Base-by-base conservation (phyloP, 2,329 filamentous ascomycete species). In the Fonsecaea erecta region DNA sequence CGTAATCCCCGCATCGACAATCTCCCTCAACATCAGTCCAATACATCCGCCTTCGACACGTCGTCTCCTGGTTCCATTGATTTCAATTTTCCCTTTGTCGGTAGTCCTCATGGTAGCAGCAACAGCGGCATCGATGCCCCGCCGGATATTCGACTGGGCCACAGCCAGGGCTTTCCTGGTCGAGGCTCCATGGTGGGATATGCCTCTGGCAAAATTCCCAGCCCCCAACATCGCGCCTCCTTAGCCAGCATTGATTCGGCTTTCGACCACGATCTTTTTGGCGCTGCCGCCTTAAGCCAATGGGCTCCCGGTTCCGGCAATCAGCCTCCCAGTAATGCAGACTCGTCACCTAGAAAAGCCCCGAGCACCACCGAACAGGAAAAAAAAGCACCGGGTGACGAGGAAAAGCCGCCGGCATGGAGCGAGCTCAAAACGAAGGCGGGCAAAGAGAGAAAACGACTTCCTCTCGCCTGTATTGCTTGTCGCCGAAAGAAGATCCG, bases 401-500 rank as follows among this genome's bases (percentile, higher is more conserved):
- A 82, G 5, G 86, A 86, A 57, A 80, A 83, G 8, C 80, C 84
- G 8, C 88, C 89, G 14, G 82, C 88, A 14, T 94, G 91, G 91
- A 93, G 87, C 72, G 91, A 94, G 75, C 81, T 93, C 69, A 94
- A 94, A 77, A 94, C 91, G 2, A 94, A 94, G 77, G 95, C 95
- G 1, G 95, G 95, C 16, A 99, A 98, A 77, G 95, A 98, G 77
- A 87, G 95, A 59, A 98, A 98, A 78, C 86, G 95, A 51, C 81
- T 99, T 35, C 95, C 95, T 1, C 82, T 98, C 59, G 95, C 95
- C 16, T 99, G 95, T 76, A 97, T 98, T 73, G 93, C 93, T 40
- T 99, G 95, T 75, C 87, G 95, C 35, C 86, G 95, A 73, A 99
- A 99, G 81, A 99, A 99, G 82, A 98, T 99, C 69, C 88, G 94